phyloP scores from a whole-genome alignment of 2,329 filamentous ascomycete species.

The Colletotrichum musicola region DNA sequence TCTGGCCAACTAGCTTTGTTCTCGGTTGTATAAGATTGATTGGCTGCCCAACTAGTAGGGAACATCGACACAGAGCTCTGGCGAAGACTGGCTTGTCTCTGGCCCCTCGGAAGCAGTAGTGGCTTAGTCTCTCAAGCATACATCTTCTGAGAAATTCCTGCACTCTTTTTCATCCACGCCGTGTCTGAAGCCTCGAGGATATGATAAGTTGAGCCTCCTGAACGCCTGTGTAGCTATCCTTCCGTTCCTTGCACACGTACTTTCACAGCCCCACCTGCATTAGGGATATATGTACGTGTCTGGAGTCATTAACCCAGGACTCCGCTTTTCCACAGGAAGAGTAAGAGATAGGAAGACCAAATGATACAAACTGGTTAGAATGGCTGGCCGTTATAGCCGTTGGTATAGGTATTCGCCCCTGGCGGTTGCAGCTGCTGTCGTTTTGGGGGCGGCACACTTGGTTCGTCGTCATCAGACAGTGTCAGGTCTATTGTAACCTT shows the following conservation, averaged over 20 bases:
- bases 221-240: conserved; percentile 38
- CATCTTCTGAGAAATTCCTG: conserved; percentile 2
- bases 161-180: conserved; percentile 8
- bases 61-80: neutral
- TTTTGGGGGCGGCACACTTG: conserved; percentile 62
- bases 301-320: conserved; percentile 5
- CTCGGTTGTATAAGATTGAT: neutral
- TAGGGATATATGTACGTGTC: conserved; percentile 29
- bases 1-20: too few species aligned
- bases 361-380: conserved; percentile 1
- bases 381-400: conserved; percentile 23
- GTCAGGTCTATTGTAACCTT: conserved; percentile 69
- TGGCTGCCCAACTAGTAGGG: neutral
- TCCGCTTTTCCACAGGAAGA: neutral
- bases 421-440: conserved; percentile 52
- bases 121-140: conserved; percentile 9
- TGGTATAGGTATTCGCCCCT: conserved; percentile 23
- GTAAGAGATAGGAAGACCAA: neutral
- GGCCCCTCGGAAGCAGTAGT: neutral
- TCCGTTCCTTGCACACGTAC: conserved; percentile 32
- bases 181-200: conserved; percentile 14
- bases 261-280: conserved; percentile 12
- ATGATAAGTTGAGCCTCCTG: conserved; percentile 29
- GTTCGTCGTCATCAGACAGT: conserved; percentile 66
- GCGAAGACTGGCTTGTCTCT: neutral